Percentiles rank a stretch among this genome's conserved stretches.
phyloP scores from a whole-genome alignment of 257 asterid genomes.

The Dorcoceras hygrometricum region DNA sequence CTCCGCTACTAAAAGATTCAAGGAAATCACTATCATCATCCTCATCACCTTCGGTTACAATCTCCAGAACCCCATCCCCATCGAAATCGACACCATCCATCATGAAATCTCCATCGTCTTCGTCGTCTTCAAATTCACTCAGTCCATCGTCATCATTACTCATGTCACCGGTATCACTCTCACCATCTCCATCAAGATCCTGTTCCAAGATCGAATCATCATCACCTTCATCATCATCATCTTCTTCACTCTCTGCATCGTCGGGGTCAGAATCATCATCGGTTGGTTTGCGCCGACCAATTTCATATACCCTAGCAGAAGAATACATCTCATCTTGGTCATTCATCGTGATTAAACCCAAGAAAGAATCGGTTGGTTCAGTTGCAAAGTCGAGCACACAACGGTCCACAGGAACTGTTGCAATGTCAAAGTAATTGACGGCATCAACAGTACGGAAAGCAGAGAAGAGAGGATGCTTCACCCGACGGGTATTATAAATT shows the following conservation, averaged over 20 bases:
- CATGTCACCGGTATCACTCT: conserved; percentile 68
- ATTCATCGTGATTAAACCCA: conserved; percentile 86
- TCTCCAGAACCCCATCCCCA: conserved; percentile 64
- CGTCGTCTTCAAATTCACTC: conserved; percentile 62
- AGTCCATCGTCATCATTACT: conserved; percentile 60
- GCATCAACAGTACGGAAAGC: conserved; percentile 98
- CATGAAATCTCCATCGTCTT: conserved; percentile 72
- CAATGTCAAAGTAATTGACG: conserved; percentile 85
- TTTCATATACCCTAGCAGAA: conserved; percentile 88
- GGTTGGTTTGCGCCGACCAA: conserved; percentile 84
- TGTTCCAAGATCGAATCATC: conserved; percentile 62
- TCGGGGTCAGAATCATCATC: conserved; percentile 99
- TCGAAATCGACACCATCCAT: conserved; percentile 59
- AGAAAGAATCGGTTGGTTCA: conserved; percentile 91
- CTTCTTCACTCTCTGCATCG: conserved; percentile 89
- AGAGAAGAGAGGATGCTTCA: conserved; percentile 86
- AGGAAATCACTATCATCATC: conserved; percentile 66
- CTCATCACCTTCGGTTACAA: conserved; percentile 65
- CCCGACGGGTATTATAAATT: conserved; percentile 73
- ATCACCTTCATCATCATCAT: conserved; percentile 76
- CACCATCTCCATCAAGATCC: conserved; percentile 64
- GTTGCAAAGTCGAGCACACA: conserved; percentile 92
- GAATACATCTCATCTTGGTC: conserved; percentile 97
- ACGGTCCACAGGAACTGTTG: conserved; percentile 87
- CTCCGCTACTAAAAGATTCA: conserved; percentile 71